Percentiles rank a stretch among this genome's conserved stretches.
Evolutionary conservation across 129 eudicot genomes (phyloP).

Genomic region (sunflower (Helianthus annuus)): HanXRQr2.0-SUNRISE NC_035433.2:19658585-19659084

Average conservation of each 20-base stretch:
- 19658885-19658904: conserved; percentile 9
- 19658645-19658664: conserved; percentile 23
- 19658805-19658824: conserved; percentile 47
- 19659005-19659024: too few species aligned
- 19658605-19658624: conserved; percentile 37
- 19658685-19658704: neutral
- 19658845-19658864: too few species aligned
- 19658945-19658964: too few species aligned
- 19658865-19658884: neutral
- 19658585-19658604: conserved; percentile 44
- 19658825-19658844: conserved; percentile 45
- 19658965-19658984: too few species aligned
- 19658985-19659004: too few species aligned
- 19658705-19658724: neutral
- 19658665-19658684: conserved; percentile 18
- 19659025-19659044: too few species aligned
- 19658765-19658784: conserved; percentile 2
- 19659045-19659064: too few species aligned
- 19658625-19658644: conserved; percentile 26
- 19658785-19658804: conserved; percentile 40
- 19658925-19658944: too few species aligned
- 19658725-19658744: conserved; percentile 18
- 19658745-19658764: neutral
- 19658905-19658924: neutral
- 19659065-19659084: too few species aligned